A percentile compares a stretch with the other conserved stretches of the same genome.
These are phyloP conservation scores for Hypoxylon sp. DNA, from an alignment of 2,329 filamentous ascomycete genomes.

Conservation along the genomic window DNA sequence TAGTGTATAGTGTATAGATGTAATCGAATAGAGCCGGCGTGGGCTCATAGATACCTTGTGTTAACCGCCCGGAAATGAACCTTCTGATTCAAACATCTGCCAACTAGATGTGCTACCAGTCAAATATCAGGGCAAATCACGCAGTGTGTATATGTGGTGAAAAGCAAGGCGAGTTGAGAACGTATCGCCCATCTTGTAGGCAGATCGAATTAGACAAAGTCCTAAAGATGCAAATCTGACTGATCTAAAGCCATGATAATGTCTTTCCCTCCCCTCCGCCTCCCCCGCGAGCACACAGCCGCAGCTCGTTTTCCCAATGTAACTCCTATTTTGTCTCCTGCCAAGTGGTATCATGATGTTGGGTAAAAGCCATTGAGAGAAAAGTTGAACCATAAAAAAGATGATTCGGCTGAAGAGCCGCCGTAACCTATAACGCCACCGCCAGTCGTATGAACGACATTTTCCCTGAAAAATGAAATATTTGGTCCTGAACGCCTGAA, in stretches of 20 bases:
- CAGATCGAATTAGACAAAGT: slow-evolving; percentile 20
- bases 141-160: no score
- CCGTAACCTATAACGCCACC: slow-evolving; percentile 34
- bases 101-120: no score
- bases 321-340: slow-evolving; percentile 31
- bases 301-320: slow-evolving; percentile 12
- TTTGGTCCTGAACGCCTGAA: slow-evolving; percentile 28
- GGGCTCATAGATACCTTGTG: neutral
- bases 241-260: slow-evolving; percentile 22
- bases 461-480: slow-evolving; percentile 10
- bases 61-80: no score
- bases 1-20: slow-evolving; percentile 2
- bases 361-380: slow-evolving; percentile 19
- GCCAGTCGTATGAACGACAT: slow-evolving; percentile 13
- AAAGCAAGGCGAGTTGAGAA: neutral
- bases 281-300: slow-evolving; percentile 24
- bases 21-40: neutral
- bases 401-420: slow-evolving; percentile 13
- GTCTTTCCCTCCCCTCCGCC: slow-evolving; percentile 2
- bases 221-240: slow-evolving; percentile 31
- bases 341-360: slow-evolving; percentile 45
- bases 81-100: no score
- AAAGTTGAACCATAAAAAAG: slow-evolving; percentile 24
- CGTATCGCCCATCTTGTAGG: neutral
- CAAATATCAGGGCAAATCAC: neutral